Percentiles rank a stretch among this genome's conserved stretches.
Conservation (phyloP, 2,329 filamentous ascomycete genomes). For the Talaromyces sp. region DNA sequence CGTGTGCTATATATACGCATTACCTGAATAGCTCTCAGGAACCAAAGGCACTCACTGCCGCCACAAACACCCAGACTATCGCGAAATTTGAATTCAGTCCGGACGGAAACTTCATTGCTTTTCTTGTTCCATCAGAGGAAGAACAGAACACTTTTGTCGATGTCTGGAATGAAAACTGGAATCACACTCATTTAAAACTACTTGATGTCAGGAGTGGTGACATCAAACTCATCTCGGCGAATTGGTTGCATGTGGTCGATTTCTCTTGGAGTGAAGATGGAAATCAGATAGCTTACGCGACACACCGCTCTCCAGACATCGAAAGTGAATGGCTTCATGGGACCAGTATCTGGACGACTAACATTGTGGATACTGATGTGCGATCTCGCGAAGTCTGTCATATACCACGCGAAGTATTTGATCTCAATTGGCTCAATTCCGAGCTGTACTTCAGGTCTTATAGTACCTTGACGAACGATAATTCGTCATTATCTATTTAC, state of each 20-base stretch:
- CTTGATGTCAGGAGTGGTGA: slow-evolving; percentile 5
- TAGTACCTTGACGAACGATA: neutral
- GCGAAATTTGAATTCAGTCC: slow-evolving; percentile 12
- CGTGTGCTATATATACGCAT: slow-evolving; percentile 1
- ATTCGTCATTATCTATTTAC: slow-evolving; percentile 4
- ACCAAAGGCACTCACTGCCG: neutral
- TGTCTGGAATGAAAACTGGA: slow-evolving; percentile 7
- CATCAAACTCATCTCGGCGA: neutral
- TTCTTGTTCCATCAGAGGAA: neutral
- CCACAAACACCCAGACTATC: neutral
- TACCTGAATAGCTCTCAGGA: neutral
- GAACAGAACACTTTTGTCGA: slow-evolving; percentile 2
- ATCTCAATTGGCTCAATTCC: neutral
- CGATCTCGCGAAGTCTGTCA: neutral
- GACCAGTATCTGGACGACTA: neutral
- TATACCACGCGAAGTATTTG: neutral
- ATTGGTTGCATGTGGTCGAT: slow-evolving; percentile 1
- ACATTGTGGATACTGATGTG: neutral
- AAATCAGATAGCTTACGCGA: slow-evolving; percentile 5
- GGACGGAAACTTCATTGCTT: slow-evolving; percentile 1
- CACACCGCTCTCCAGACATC: slow-evolving; percentile 5
- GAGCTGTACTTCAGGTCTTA: slow-evolving; percentile 3
- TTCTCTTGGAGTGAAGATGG: slow-evolving; percentile 12
- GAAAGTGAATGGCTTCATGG: slow-evolving; percentile 6
- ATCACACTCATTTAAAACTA: slow-evolving; percentile 1